Base-by-base conservation (phyloP, 768 basidiomycete genomes). In the Boletus huronensis region DNA sequence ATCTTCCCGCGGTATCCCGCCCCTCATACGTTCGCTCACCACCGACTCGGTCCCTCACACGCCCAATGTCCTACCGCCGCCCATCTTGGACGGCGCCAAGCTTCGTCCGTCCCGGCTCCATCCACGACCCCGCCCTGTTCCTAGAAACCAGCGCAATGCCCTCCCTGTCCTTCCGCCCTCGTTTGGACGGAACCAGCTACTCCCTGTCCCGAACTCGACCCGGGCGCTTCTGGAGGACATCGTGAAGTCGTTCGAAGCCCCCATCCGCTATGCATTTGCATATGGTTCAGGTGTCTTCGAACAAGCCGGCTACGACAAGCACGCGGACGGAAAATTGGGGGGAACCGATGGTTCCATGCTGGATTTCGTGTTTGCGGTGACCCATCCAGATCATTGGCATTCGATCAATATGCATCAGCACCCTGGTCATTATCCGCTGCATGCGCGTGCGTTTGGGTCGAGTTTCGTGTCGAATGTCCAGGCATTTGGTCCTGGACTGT, bases 281-380 rank as follows among this genome's bases (percentile, higher is more conserved):
- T 99, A 98, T 67, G 97, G 97, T 13, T 93, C 89, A 3, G 97
- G 96, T 0, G 94, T 98, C 2, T 97, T 97, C 62, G 84, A 90
- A 64, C 97, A 99, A 72, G 85, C 87, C 51, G 91, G 95, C 17
- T 90, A 95, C 62, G 59, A 63, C 55, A 57, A 68, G 32, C 58
- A 70, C 55, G n/a, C 42, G 0, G 53, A 50, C n/a, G 63, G 65
- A 19, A 62, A 60, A 28, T 62, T 60, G 45, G 65, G 66, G 21
- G 64, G 63, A 13, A 71, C 75, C 17, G 69, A 75, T 19, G 65
- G 72, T 40, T 94, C 94, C 0, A 91, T 98, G 89, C 81, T 98
- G 21, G 97, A 99, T 72, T 97, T 98, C 64, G 82, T 99, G 71
- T 92, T 99, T 69, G 95, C 94, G 0, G 96, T 98, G 42, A 91